phyloP scores from a whole-genome alignment of 345 rosid genomes.

The Hibiscus mutabilis region DNA sequence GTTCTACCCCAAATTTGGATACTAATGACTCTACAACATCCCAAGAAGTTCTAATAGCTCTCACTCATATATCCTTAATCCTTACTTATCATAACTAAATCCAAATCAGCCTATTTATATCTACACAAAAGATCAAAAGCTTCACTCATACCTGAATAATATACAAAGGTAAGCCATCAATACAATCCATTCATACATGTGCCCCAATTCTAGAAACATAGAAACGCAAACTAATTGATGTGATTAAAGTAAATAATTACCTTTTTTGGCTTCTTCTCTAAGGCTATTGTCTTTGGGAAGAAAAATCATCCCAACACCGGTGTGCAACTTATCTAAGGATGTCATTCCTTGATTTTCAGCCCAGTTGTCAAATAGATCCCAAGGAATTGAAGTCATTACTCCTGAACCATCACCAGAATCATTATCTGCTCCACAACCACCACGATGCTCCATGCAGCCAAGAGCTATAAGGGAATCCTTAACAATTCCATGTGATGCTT shows the following conservation, averaged over 20 bases:
- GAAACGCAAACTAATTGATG: neutral
- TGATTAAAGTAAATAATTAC: slow-evolving; percentile 28
- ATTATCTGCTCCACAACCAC: slow-evolving; percentile 98
- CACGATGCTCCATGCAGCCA: slow-evolving; percentile 99
- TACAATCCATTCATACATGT: neutral
- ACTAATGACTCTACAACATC: neutral
- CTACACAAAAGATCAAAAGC: neutral
- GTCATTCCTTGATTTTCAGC: slow-evolving; percentile 65
- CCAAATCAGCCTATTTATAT: neutral
- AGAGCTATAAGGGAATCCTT: slow-evolving; percentile 85
- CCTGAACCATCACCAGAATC: slow-evolving; percentile 99
- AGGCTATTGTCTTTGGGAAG: slow-evolving; percentile 61
- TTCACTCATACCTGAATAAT: neutral
- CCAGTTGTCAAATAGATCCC: slow-evolving; percentile 84
- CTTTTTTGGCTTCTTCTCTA: slow-evolving; percentile 71
- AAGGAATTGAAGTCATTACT: slow-evolving; percentile 93
- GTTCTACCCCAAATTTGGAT: neutral
- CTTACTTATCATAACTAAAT: neutral
- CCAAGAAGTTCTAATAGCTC: neutral
- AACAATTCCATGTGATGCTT: slow-evolving; percentile 68
- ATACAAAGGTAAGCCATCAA: neutral
- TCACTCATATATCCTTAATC: neutral
- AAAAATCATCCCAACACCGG: slow-evolving; percentile 97
- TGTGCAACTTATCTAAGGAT: slow-evolving; percentile 69
- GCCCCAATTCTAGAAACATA: neutral